Conservation (phyloP, 108 stramenopile species). For the Chaetoceros muelleri region DNA sequence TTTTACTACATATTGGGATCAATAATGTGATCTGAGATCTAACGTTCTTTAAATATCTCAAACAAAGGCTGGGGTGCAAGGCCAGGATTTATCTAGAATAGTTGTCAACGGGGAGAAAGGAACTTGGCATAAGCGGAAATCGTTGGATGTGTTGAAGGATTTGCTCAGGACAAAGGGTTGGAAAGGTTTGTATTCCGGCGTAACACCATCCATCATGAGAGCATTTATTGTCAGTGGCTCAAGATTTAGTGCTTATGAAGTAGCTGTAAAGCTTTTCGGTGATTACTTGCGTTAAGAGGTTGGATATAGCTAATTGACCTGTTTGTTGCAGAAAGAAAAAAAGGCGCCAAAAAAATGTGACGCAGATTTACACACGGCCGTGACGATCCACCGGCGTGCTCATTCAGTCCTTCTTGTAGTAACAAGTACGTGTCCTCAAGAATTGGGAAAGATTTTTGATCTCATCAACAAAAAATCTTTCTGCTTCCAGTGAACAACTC, state of each 20-base stretch:
- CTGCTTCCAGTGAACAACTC: too few species aligned
- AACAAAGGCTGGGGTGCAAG: conserved; percentile 79
- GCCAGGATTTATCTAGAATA: conserved; percentile 21
- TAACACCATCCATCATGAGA: conserved; percentile 64
- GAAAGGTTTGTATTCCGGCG: conserved; percentile 74
- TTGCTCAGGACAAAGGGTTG: conserved; percentile 56
- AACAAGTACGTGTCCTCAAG: too few species aligned
- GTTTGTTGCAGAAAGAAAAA: too few species aligned
- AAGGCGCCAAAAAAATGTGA: too few species aligned
- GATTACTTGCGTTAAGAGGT: not conserved
- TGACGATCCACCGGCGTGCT: too few species aligned
- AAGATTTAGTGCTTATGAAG: conserved; percentile 86
- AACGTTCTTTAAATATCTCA: too few species aligned
- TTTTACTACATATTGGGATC: too few species aligned
- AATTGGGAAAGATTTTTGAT: too few species aligned
- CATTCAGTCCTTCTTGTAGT: too few species aligned
- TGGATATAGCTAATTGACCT: not conserved
- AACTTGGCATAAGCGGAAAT: conserved; percentile 22
- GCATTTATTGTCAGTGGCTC: conserved; percentile 85
- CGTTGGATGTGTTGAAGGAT: conserved; percentile 28
- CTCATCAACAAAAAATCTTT: too few species aligned
- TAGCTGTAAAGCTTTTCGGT: conserved; percentile 11
- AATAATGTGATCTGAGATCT: too few species aligned
- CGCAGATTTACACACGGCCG: too few species aligned
- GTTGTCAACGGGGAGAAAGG: not conserved